phyloP scores from a whole-genome alignment of 2,329 filamentous ascomycete species.

The Xylariaceae sp. region DNA sequence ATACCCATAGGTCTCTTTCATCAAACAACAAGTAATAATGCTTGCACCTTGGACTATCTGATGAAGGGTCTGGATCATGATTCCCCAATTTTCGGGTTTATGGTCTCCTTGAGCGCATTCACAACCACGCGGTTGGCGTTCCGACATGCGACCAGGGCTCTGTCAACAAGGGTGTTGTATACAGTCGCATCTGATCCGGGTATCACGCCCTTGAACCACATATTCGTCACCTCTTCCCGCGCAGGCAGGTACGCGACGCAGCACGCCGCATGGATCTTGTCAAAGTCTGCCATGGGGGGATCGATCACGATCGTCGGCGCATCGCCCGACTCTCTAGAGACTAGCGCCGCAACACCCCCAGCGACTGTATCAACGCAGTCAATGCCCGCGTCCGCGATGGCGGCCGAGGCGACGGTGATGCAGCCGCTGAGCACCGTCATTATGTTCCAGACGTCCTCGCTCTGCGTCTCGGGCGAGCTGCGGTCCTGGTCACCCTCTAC shows the following conservation, averaged over 20 bases:
- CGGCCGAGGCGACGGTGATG: conserved; percentile 88
- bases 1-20: too few relatives aligned
- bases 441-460: conserved; percentile 70
- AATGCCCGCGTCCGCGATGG: conserved; percentile 89
- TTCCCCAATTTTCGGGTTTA: conserved; percentile 22
- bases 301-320: conserved; percentile 61
- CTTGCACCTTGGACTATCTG: too few relatives aligned
- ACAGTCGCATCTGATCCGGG: conserved; percentile 38
- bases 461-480: conserved; percentile 41
- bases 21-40: too few relatives aligned
- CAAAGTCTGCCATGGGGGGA: conserved; percentile 75
- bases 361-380: conserved; percentile 89
- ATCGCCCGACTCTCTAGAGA: conserved; percentile 38
- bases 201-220: conserved; percentile 80
- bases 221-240: conserved; percentile 85
- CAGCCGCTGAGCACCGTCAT: conserved; percentile 91
- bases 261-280: conserved; percentile 72
- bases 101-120: conserved; percentile 35
- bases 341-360: conserved; percentile 81
- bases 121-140: conserved; percentile 39
- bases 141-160: conserved; percentile 37
- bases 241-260: conserved; percentile 84
- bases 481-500: conserved; percentile 86
- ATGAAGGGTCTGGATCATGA: too few relatives aligned
- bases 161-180: conserved; percentile 38